Base-by-base conservation (phyloP, 169 alveolate species). In the Cryptosporidium canis region DNA sequence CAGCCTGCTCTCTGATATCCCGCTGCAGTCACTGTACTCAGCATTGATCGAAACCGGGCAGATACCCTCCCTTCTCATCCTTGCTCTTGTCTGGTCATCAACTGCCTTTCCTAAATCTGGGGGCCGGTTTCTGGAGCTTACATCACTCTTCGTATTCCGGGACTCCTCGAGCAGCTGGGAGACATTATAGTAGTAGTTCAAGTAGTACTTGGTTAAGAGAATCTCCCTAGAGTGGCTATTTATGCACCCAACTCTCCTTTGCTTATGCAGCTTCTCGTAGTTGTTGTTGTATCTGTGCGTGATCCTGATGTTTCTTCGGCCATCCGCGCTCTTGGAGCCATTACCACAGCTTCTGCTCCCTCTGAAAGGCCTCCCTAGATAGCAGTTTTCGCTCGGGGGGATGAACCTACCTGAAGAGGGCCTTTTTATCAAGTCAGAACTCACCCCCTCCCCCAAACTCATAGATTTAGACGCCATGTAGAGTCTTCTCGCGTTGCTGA, bases 201-300 rank as follows among this genome's bases (percentile, higher is more conserved):
- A 31, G 39, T 56, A 77, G 47, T 29, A 55, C 31, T 58, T 77
- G 29, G 72, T 77, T 21, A 77, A 21, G 12, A 55, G 33, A 21
- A 77, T 77, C n/a, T 77, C 87, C 31, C 51, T 77, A 7, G 87
- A 21, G 14, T 35, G 39, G 7, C 29, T 39, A 21, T 8, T 16
- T 33, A 77, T 18, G 41, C 45, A 5, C 2, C 72, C 61, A 14
- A 29, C 66, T 21, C 87, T 77, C 27, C 87, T 55, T 44, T 77
- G 87, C 14, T 77, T 77, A 18, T 58, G 87, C 16, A 77, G 39
- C 48, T 61, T 77, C 58, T 77, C 87, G 21, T 58, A 56, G 16
- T 77, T 53, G 16, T 39, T 77, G 41, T 77, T 77, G 51, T 77
- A 77, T 61, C 87, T 77, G 37, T 61, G 55, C 1, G 41, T 11